Conservation (phyloP, 2,329 filamentous ascomycete species). For the Metarhizium rileyi region DNA sequence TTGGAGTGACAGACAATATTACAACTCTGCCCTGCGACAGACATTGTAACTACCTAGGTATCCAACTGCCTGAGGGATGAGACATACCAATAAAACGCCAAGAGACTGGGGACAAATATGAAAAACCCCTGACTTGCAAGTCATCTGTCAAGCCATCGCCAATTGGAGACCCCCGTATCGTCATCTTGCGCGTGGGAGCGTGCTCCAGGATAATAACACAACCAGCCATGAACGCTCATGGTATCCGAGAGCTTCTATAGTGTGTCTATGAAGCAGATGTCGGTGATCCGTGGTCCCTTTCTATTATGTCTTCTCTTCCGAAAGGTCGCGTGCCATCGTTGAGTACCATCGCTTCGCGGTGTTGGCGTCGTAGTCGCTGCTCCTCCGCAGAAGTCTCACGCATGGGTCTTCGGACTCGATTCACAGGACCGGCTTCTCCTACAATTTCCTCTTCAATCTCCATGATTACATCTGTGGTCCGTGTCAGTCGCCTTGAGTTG, state of each 20-base stretch:
- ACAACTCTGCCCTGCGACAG: no score
- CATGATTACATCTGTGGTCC: constrained; percentile 22
- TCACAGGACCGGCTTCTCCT: constrained; percentile 15
- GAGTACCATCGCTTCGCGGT: constrained; percentile 83
- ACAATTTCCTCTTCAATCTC: constrained; percentile 20
- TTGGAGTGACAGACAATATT: no score
- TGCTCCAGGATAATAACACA: no score
- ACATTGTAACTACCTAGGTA: no score
- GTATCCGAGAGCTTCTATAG: no score
- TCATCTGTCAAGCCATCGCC: no score
- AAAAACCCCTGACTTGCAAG: no score
- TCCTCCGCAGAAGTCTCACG: constrained; percentile 53
- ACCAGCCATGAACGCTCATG: no score
- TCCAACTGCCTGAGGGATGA: background rate
- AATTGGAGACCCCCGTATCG: no score
- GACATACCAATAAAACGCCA: background rate
- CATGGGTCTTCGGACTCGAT: constrained; percentile 19
- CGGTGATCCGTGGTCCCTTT: constrained; percentile 43
- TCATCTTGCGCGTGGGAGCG: no score
- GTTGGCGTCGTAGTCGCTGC: constrained; percentile 61
- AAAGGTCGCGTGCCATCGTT: constrained; percentile 75
- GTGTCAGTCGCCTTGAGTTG: constrained; percentile 19
- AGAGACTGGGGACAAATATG: no score
- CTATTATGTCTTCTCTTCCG: constrained; percentile 68
- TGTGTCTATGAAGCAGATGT: no score